Evolutionary conservation across 768 basidiomycete species (phyloP), one percentile per base, ranked within the genome.

Genomic region (Cytidiella melzeri): DNA sequence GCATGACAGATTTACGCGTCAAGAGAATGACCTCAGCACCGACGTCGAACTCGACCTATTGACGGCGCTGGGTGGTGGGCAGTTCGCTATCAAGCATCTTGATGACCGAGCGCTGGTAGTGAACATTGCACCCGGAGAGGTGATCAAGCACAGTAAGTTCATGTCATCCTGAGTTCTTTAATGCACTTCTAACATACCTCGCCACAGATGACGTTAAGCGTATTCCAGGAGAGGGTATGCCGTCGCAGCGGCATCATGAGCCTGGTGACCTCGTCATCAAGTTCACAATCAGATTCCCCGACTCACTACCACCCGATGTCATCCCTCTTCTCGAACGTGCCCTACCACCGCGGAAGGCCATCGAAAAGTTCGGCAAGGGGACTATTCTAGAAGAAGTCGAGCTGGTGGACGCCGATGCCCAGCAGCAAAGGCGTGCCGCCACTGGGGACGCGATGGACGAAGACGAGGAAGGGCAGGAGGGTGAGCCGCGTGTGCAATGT

Each of bases 181-280:
- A 26, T 18, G 48, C 39, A 46, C 55, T 13, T 39, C 57, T 48
- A 43, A 49, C 15, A 43, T 27, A 38, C 30, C 19, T 48, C 19
- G 52, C 6, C 41, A 42, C 59, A 94, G 95, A 87, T 53, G 84
- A 87, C 39, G 62, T 93, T 61, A 97, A 96, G 70, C 84, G 94
- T 56, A 86, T 99, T 58, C 79, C 79, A 43, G 90, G 88, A 4
- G 94, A 98, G 70, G 96, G 96, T 54, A 99, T 99, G 96, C 96
- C 95, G 11, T 97, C 96, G 44, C 89, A 89, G 67, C 84, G 96
- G 53, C 95, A 98, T 69, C 96, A 98, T 70, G 93, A 99, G 64
- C 80, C 84, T 36, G 96, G 96, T 34, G 92, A 98, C 68, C 78
- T 99, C 52, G 92, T 81, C 64, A 77, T 99, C 67, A 87, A 84